phyloP scores from a whole-genome alignment of 176 grass and related monocot genomes.

The Phyllostachys edulis region DNA sequence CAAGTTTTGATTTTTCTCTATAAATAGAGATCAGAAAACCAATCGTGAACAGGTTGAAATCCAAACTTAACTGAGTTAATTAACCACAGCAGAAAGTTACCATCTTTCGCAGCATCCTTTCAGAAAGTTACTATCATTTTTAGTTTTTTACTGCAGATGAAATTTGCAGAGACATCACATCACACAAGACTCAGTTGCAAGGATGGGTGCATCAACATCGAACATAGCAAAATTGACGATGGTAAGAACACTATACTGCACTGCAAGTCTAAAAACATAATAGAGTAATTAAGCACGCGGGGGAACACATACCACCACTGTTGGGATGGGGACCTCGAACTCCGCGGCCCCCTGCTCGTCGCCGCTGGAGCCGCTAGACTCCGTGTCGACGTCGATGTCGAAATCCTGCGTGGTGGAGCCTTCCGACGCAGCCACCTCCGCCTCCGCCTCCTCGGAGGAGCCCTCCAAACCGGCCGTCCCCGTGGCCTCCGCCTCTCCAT shows the following conservation, averaged over 20 bases:
- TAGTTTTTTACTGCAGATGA: neutral
- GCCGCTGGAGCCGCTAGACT: slow-evolving; percentile 48
- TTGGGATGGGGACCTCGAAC: slow-evolving; percentile 11
- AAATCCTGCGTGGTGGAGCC: slow-evolving; percentile 46
- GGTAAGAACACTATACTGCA: neutral
- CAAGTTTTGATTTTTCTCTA: neutral
- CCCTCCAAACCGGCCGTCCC: slow-evolving; percentile 30
- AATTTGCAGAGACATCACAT: neutral
- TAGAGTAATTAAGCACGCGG: neutral
- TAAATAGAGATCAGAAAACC: neutral
- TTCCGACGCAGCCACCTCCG: slow-evolving; percentile 36
- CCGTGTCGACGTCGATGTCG: slow-evolving; percentile 43
- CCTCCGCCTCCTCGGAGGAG: neutral
- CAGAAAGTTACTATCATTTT: neutral
- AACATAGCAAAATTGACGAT: neutral
- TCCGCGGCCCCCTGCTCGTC: slow-evolving; percentile 41
- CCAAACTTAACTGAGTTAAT: neutral
- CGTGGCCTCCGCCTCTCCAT: neutral
- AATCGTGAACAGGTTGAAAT: neutral
- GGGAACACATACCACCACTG: slow-evolving; percentile 25
- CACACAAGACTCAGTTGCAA: neutral
- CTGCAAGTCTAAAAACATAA: neutral
- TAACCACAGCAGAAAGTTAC: neutral
- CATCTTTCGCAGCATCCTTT: neutral
- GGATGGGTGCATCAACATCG: neutral